phyloP scores from a whole-genome alignment of 2,329 filamentous ascomycete species.

The Mycosphaerella sp. region DNA sequence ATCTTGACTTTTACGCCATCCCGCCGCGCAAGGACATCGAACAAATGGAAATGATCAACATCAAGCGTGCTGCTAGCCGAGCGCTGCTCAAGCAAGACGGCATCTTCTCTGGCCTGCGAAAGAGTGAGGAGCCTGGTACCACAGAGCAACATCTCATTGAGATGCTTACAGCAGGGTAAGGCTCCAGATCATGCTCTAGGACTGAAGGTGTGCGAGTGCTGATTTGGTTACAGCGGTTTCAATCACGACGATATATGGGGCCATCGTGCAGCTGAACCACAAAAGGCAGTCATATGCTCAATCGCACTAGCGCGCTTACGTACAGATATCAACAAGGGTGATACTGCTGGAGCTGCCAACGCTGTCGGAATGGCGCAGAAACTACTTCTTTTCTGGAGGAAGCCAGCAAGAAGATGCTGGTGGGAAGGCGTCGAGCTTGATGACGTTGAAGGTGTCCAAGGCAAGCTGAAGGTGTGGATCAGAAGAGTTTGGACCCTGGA shows the following conservation, averaged over 20 bases:
- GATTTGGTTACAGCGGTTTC: slow-evolving; percentile 63
- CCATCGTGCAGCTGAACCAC: slow-evolving; percentile 92
- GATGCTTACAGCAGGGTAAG: slow-evolving; percentile 97
- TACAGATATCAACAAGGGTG: slow-evolving; percentile 62
- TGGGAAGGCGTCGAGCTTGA: slow-evolving; percentile 96
- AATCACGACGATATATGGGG: slow-evolving; percentile 95
- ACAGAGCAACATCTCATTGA: slow-evolving; percentile 98
- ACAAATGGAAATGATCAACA: slow-evolving; percentile 86
- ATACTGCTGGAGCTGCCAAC: slow-evolving; percentile 64
- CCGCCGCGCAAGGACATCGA: slow-evolving; percentile 78
- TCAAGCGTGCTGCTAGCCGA: slow-evolving; percentile 85
- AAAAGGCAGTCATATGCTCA: slow-evolving; percentile 97
- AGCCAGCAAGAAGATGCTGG: slow-evolving; percentile 94
- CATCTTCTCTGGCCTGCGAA: slow-evolving; percentile 91
- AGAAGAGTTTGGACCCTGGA: slow-evolving; percentile 96
- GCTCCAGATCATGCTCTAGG: not conserved
- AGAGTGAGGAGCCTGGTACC: slow-evolving; percentile 91
- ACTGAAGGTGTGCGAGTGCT: not conserved
- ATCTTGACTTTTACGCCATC: slow-evolving; percentile 96
- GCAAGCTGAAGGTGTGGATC: slow-evolving; percentile 96
- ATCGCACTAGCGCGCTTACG: slow-evolving; percentile 86
- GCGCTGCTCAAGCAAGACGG: slow-evolving; percentile 85
- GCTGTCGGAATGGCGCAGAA: slow-evolving; percentile 98
- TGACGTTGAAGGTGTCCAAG: slow-evolving; percentile 81
- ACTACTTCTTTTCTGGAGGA: slow-evolving; percentile 93